These are phyloP conservation scores for Chaetomiaceae sp. DNA, from an alignment of 2,329 filamentous ascomycete genomes.

Conservation along the genomic window DNA sequence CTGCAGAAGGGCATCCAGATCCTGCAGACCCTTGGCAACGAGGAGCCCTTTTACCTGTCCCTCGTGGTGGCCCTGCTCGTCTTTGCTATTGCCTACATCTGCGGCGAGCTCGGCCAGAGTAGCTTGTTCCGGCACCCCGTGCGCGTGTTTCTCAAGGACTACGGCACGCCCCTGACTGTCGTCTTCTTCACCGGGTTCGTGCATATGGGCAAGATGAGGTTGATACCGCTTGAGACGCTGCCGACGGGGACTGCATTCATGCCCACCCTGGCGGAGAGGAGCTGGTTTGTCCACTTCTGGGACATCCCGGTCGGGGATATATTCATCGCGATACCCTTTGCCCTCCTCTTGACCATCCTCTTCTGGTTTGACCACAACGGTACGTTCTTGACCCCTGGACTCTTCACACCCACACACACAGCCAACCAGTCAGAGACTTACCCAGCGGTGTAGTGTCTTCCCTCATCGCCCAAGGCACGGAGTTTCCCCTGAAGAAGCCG, in stretches of 20 bases:
- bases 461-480: slow-evolving; percentile 74
- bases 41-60: slow-evolving; percentile 68
- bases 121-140: slow-evolving; percentile 68
- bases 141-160: slow-evolving; percentile 81
- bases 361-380: slow-evolving; percentile 91
- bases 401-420: neutral
- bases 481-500: slow-evolving; percentile 74
- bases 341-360: slow-evolving; percentile 71
- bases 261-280: slow-evolving; percentile 60
- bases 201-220: slow-evolving; percentile 75
- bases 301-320: slow-evolving; percentile 64
- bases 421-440: neutral
- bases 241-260: slow-evolving; percentile 73
- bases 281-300: slow-evolving; percentile 81
- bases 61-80: slow-evolving; percentile 71
- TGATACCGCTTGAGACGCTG: slow-evolving; percentile 61
- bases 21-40: slow-evolving; percentile 64
- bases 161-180: slow-evolving; percentile 75
- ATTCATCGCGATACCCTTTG: slow-evolving; percentile 83
- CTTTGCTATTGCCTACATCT: slow-evolving; percentile 68
- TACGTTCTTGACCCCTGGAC: slow-evolving; percentile 32
- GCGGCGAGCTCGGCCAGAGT: slow-evolving; percentile 63
- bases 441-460: slow-evolving; percentile 58
- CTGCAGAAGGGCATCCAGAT: slow-evolving; percentile 88
- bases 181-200: slow-evolving; percentile 89